Percentiles rank a stretch among this genome's conserved stretches.
Conservation (phyloP, 306 rosid genomes). For the Oxytropis ochrocephala region DNA sequence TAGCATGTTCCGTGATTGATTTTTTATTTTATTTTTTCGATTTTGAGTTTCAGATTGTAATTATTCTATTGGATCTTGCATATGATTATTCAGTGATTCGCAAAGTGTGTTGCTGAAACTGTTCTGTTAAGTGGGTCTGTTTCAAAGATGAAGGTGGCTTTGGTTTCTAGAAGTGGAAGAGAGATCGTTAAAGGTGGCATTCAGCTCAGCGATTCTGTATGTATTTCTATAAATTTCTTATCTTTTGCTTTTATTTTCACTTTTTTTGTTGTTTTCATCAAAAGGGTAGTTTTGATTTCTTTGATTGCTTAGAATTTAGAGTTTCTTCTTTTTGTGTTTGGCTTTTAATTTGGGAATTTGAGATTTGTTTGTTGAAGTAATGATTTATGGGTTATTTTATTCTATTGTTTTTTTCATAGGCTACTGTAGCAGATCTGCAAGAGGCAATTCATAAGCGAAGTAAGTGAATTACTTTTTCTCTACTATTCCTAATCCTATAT, state of each 20-base stretch:
- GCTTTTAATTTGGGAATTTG: background rate
- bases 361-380: conserved; percentile 8
- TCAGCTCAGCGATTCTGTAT: conserved; percentile 68
- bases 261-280: background rate
- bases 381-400: conserved; percentile 5
- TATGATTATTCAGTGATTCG: background rate
- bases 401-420: conserved; percentile 41
- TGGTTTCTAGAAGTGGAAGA: conserved; percentile 79
- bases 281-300: conserved; percentile 1
- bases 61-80: conserved; percentile 24
- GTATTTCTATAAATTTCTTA: conserved; percentile 15
- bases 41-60: background rate
- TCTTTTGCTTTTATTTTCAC: background rate
- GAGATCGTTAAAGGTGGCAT: conserved; percentile 80
- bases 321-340: background rate
- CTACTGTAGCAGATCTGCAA: conserved; percentile 92
- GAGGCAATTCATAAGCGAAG: conserved; percentile 75
- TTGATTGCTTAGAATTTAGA: background rate
- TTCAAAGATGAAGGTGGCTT: conserved; percentile 65
- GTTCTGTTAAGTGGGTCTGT: conserved; percentile 25
- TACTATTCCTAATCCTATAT: background rate
- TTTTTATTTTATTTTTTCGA: background rate
- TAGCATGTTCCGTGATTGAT: background rate
- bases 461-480: conserved; percentile 36
- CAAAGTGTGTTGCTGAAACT: conserved; percentile 9